Conservation (phyloP, 2,329 filamentous ascomycete species). For the Geosmithia flava region DNA sequence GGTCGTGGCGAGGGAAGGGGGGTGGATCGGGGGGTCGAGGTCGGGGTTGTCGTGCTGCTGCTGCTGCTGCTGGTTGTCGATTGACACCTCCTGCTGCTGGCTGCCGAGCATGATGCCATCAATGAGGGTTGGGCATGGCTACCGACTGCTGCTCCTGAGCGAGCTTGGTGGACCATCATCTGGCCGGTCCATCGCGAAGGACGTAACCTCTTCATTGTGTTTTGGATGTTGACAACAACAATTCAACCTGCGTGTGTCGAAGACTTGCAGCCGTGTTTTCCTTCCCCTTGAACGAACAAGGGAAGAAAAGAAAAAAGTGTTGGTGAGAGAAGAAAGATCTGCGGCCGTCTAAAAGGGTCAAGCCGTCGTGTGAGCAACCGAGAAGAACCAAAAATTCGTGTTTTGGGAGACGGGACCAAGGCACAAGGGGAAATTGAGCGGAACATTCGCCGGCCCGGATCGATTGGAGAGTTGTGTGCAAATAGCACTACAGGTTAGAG, state of each 20-base stretch:
- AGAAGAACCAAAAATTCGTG: neutral
- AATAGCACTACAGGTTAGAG: too few relatives aligned
- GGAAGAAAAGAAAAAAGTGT: neutral
- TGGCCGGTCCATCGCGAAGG: constrained; percentile 27
- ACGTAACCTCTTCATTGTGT: constrained; percentile 29
- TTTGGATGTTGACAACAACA: neutral
- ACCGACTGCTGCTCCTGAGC: constrained; percentile 9
- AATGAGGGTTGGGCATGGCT: constrained; percentile 10
- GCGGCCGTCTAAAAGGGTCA: neutral
- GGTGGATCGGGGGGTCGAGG: constrained; percentile 6
- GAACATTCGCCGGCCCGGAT: neutral
- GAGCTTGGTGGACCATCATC: constrained; percentile 22
- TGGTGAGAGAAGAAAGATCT: neutral
- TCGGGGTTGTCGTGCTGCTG: constrained; percentile 7
- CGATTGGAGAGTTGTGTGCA: neutral
- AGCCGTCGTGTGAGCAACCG: neutral
- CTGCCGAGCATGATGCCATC: neutral
- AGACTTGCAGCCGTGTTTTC: neutral
- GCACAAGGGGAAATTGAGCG: neutral
- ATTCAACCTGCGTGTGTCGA: neutral
- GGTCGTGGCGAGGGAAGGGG: constrained; percentile 60
- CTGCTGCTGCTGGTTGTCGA: neutral
- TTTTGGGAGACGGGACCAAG: neutral
- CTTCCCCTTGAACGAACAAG: neutral
- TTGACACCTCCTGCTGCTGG: neutral